Evolutionary conservation across 352 stramenopile species (phyloP), one percentile per base, ranked within the genome.

Genomic region (Globisporangium barbulae): DNA sequence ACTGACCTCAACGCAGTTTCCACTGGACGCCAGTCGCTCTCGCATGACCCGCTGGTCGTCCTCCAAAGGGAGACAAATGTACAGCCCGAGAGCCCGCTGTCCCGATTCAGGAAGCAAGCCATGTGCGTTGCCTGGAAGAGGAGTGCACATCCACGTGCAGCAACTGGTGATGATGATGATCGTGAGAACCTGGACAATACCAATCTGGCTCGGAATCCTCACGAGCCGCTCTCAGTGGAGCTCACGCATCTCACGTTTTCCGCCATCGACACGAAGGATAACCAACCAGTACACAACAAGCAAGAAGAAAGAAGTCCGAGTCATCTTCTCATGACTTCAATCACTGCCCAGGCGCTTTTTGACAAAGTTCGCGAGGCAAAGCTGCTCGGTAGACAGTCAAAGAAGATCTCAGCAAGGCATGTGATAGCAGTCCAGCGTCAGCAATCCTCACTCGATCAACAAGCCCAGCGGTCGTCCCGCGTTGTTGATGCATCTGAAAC

Each of bases 281-380:
- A 8, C 21, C 22, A 6, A 5, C 17, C 9, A n/a, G 21, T 55
- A 19, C n/a, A 1, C 30, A 47, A 48, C n/a, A 31, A n/a, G 7
- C 19, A 25, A 22, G 50, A 19, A 59, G 5, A 5, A 33, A 9
- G 52, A 58, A 17, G 7, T 45, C 10, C n/a, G 21, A 50, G 54
- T 5, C 42, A 4, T 12, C 13, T 41, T 15, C 44, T 22, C n/a
- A 50, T 8, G 42, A 56, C 5, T 64, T 61, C 15, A 55, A 57
- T 45, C 54, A 71, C 21, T 12, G n/a, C n/a, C 33, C 65, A 54
- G 48, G 72, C 69, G n/a, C 54, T 85, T 17, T 53, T 73, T 54
- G 59, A 75, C 49, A 79, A 71, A 66, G 77, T 85, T 15, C 48
- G 67, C 17, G 76, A 85, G 54, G 68, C 76, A 5, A 85, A 77